These are phyloP conservation scores for Trypanosoma caninum DNA, from an alignment of 208 protist genomes.

Conservation along the genomic window DNA sequence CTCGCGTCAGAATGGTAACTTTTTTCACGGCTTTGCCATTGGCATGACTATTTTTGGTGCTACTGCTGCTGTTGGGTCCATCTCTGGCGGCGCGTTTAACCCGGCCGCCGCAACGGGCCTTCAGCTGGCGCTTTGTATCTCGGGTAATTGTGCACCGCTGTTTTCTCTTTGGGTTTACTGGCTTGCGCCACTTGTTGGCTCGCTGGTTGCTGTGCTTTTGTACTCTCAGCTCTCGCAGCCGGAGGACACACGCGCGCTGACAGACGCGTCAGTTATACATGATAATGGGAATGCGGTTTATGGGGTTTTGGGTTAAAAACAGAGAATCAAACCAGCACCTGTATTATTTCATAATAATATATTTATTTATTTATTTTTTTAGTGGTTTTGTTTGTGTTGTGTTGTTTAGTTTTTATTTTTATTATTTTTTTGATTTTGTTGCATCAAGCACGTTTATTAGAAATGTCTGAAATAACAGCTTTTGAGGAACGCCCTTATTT, in stretches of 20 bases:
- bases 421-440: not conserved
- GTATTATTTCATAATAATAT: conserved; percentile 31
- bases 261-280: conserved; percentile 29
- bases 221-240: conserved; percentile 76
- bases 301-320: conserved; percentile 6
- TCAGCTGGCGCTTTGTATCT: conserved; percentile 69
- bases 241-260: conserved; percentile 16
- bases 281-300: conserved; percentile 5
- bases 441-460: not conserved
- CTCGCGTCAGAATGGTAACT: conserved; percentile 62
- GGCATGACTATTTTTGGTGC: conserved; percentile 75
- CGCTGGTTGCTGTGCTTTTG: conserved; percentile 49
- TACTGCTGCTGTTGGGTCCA: conserved; percentile 53
- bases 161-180: conserved; percentile 82
- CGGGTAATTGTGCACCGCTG: conserved; percentile 60
- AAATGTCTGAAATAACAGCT: conserved; percentile 6
- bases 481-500: conserved; percentile 23
- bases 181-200: conserved; percentile 67
- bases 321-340: too few species aligned
- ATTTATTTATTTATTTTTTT: too few species aligned
- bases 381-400: conserved; percentile 9
- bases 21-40: conserved; percentile 81
- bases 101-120: conserved; percentile 78
- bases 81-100: conserved; percentile 83
- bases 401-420: conserved; percentile 1